Conservation (phyloP, 208 protist species). For the Crithidia sp. region DNA sequence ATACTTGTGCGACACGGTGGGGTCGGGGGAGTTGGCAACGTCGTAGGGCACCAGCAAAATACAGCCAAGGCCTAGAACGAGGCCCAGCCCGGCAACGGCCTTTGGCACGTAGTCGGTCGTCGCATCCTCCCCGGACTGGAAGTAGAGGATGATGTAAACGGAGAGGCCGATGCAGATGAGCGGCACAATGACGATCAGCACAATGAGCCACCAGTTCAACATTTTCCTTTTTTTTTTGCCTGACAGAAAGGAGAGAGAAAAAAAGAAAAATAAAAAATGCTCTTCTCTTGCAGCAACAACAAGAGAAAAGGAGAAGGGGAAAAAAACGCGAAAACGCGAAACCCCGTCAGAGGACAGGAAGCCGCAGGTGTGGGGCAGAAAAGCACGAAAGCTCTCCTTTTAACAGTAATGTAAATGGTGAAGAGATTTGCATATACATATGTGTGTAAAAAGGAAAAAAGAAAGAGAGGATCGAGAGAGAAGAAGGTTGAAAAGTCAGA, state of each 20-base stretch:
- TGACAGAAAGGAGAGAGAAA: conserved; percentile 1
- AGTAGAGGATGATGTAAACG: conserved; percentile 78
- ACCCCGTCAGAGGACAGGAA: too few relatives aligned
- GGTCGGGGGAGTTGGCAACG: conserved; percentile 87
- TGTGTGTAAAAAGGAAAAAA: too few relatives aligned
- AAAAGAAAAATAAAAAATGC: conserved; percentile 6
- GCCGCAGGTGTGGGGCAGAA: too few relatives aligned
- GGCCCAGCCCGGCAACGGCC: conserved; percentile 72
- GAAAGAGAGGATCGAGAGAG: too few relatives aligned
- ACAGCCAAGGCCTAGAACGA: conserved; percentile 75
- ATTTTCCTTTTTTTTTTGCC: conserved; percentile 23
- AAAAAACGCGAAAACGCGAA: too few relatives aligned
- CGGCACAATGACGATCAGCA: conserved; percentile 62
- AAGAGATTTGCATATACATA: too few relatives aligned
- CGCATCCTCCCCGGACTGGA: conserved; percentile 74
- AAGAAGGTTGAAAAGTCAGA: too few relatives aligned
- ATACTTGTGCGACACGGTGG: conserved; percentile 55
- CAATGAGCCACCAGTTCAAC: conserved; percentile 90
- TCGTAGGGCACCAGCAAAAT: conserved; percentile 94
- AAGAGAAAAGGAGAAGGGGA: too few relatives aligned
- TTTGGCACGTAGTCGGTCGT: conserved; percentile 58
- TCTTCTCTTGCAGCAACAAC: not conserved
- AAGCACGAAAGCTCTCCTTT: too few relatives aligned
- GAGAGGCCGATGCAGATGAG: conserved; percentile 62
- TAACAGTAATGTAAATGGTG: too few relatives aligned